These are phyloP conservation scores for Hypoxylon fragiforme DNA, from an alignment of 495 filamentous ascomycete genomes.

Conservation along the genomic window DNA sequence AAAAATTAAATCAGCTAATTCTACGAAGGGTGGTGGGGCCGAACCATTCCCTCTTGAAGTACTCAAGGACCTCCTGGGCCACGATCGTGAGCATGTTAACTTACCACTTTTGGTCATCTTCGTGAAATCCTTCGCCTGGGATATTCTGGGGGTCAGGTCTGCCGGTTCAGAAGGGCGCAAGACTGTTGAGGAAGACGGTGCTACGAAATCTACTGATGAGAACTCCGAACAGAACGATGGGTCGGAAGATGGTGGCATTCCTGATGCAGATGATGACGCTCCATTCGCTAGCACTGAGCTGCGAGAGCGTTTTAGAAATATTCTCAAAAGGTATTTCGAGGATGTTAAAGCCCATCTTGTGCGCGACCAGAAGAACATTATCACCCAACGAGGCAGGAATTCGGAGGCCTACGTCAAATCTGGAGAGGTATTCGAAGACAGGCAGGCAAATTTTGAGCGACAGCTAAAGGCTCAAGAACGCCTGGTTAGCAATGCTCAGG, in stretches of 20 bases:
- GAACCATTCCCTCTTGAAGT: conserved; percentile 97
- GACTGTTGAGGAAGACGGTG: conserved; percentile 82
- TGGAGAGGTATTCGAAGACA: conserved; percentile 97
- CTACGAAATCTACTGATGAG: conserved; percentile 54
- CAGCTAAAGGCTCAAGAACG: conserved; percentile 89
- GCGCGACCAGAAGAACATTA: conserved; percentile 84
- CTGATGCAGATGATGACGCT: conserved; percentile 57
- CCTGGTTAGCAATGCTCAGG: conserved; percentile 85
- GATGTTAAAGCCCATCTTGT: conserved; percentile 88
- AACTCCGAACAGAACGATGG: conserved; percentile 50
- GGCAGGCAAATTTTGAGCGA: conserved; percentile 93
- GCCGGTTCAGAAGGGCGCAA: conserved; percentile 74
- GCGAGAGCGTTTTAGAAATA: conserved; percentile 83
- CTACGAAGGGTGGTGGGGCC: conserved; percentile 58
- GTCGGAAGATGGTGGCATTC: conserved; percentile 42
- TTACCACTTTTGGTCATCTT: conserved; percentile 90
- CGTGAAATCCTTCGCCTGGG: conserved; percentile 95
- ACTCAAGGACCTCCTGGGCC: conserved; percentile 89
- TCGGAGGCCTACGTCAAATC: conserved; percentile 98
- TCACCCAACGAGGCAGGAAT: conserved; percentile 84
- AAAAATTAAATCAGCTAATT: conserved; percentile 51
- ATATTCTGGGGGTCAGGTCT: conserved; percentile 79
- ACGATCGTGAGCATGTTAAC: conserved; percentile 91
- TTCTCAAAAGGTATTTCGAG: conserved; percentile 88
- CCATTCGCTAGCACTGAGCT: conserved; percentile 75